A percentile compares a stretch with the other conserved stretches of the same genome.
These are phyloP conservation scores for Neurospora intermedia DNA, from an alignment of 495 filamentous ascomycete genomes.

Conservation along the genomic window DNA sequence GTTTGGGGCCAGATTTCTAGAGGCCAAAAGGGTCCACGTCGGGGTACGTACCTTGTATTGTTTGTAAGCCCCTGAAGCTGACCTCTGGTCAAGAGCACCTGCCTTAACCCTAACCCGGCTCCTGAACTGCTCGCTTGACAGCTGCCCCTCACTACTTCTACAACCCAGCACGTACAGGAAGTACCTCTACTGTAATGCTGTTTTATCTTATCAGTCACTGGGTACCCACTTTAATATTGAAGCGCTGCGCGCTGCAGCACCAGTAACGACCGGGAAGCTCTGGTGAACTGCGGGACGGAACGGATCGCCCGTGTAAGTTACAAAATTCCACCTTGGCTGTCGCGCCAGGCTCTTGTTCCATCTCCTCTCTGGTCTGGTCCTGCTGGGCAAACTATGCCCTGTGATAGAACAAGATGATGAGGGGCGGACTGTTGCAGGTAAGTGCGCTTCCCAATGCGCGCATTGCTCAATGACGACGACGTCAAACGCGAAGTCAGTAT, in stretches of 20 bases:
- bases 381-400: constrained; percentile 15
- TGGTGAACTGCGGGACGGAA: background rate
- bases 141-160: background rate
- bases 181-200: background rate
- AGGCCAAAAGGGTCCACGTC: background rate
- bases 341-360: background rate
- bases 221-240: background rate
- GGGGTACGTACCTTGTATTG: background rate
- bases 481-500: background rate
- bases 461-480: background rate
- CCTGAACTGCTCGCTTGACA: background rate
- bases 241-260: background rate
- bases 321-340: background rate
- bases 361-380: constrained; percentile 1
- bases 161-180: too few relatives aligned
- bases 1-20: background rate
- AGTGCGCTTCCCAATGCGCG: background rate
- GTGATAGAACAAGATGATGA: constrained; percentile 17
- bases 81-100: background rate
- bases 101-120: background rate
- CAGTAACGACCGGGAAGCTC: background rate
- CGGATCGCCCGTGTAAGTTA: background rate
- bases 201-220: background rate
- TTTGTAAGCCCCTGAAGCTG: background rate
- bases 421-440: constrained; percentile 26